Conservation (phyloP, 306 rosid species). For the Trifolium fragiferum region DNA sequence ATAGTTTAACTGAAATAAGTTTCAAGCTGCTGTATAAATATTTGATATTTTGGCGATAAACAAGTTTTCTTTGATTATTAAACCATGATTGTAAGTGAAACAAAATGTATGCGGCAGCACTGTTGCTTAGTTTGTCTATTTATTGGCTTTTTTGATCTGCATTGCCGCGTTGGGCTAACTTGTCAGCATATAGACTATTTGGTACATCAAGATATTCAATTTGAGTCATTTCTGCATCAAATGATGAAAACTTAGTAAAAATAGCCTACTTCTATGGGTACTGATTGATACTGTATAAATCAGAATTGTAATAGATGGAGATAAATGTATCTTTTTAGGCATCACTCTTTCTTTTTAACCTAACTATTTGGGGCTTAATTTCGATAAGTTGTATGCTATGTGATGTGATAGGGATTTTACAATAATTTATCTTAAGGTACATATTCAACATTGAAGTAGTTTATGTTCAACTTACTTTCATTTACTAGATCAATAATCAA, state of each 20-base stretch:
- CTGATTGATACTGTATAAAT: neutral
- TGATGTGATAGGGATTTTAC: neutral
- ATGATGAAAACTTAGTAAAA: neutral
- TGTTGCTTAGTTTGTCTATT: conserved; percentile 6
- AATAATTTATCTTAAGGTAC: neutral
- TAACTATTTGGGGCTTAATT: conserved; percentile 15
- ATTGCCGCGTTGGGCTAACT: neutral
- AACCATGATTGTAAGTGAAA: neutral
- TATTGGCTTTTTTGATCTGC: conserved; percentile 13
- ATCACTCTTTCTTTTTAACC: neutral
- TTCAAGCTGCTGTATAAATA: neutral
- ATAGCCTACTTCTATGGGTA: neutral
- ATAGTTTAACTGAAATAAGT: conserved; percentile 1
- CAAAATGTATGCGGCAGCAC: conserved; percentile 1
- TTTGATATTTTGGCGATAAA: neutral
- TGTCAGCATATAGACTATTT: neutral
- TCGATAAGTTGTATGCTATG: neutral
- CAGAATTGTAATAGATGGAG: neutral
- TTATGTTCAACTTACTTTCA: too few species aligned
- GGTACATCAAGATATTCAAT: neutral
- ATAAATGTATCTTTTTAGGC: conserved; percentile 1
- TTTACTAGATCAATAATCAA: too few species aligned
- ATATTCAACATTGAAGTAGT: too few species aligned
- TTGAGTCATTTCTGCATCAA: conserved; percentile 16
- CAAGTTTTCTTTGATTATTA: neutral